Conservation (phyloP, 2,329 filamentous ascomycete genomes). For the Gnomoniopsis sp. region DNA sequence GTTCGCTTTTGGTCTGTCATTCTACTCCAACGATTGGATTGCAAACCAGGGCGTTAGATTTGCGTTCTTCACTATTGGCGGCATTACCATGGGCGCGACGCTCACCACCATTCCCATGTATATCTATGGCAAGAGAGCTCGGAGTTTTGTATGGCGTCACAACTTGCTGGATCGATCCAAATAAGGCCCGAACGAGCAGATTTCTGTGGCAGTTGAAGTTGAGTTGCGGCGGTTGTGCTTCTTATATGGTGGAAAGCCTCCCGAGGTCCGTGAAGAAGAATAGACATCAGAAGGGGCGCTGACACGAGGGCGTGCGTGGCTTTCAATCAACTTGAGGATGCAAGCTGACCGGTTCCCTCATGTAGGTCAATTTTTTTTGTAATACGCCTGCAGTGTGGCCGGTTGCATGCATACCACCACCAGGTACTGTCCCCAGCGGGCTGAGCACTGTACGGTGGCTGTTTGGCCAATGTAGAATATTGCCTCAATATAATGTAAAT, state of each 20-base stretch:
- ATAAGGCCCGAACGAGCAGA: too few species aligned
- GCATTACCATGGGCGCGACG: conserved; percentile 29
- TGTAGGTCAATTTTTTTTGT: background rate
- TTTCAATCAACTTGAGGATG: background rate
- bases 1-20: conserved; percentile 35
- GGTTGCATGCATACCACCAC: background rate
- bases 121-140: conserved; percentile 22
- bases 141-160: conserved; percentile 7
- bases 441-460: background rate
- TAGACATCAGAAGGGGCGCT: too few species aligned
- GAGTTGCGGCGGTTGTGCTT: too few species aligned
- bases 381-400: background rate
- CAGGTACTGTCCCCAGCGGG: too few species aligned
- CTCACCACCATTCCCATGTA: conserved; percentile 32
- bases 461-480: background rate
- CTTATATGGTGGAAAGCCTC: too few species aligned
- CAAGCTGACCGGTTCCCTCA: background rate
- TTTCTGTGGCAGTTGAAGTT: too few species aligned
- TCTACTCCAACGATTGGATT: conserved; percentile 38
- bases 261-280: too few species aligned
- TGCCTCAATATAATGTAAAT: background rate
- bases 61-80: conserved; percentile 35
- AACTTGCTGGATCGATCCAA: background rate
- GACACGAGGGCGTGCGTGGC: too few species aligned
- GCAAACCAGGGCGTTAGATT: conserved; percentile 32